Evolutionary conservation across 352 stramenopile species (phyloP).

Genomic region (Pythium phragmiticola): DNA sequence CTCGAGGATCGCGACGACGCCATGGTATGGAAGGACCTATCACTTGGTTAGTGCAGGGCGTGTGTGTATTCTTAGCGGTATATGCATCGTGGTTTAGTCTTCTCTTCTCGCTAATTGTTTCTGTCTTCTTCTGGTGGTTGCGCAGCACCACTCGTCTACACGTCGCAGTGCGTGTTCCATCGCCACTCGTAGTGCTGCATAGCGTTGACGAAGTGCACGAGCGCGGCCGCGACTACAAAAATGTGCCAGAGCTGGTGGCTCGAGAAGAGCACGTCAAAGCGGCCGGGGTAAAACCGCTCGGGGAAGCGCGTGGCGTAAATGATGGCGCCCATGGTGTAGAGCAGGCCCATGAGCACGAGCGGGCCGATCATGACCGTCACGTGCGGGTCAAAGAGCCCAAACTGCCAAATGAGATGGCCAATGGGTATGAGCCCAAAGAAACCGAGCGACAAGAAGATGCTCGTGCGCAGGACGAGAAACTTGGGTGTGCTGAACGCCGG

Average conservation of each 20-base stretch:
- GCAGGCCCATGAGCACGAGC: conserved; percentile 66
- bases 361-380: conserved; percentile 84
- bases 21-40: not conserved
- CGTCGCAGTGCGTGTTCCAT: conserved; percentile 77
- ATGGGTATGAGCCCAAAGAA: conserved; percentile 83
- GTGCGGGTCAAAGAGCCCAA: conserved; percentile 76
- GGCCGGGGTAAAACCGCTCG: conserved; percentile 80
- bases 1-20: not conserved
- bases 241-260: conserved; percentile 90
- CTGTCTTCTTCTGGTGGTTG: not conserved
- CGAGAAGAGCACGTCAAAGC: conserved; percentile 84
- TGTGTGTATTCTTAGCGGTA: conserved; percentile 2
- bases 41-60: no score
- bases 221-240: conserved; percentile 80
- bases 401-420: conserved; percentile 71
- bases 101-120: not conserved
- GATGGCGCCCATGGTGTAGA: conserved; percentile 79
- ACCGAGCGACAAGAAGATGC: conserved; percentile 77
- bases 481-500: conserved; percentile 69
- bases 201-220: conserved; percentile 82
- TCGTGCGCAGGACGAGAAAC: conserved; percentile 69
- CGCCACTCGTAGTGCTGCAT: conserved; percentile 87
- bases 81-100: not conserved
- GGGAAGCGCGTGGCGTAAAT: conserved; percentile 87
- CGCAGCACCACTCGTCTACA: conserved; percentile 26